Evolutionary conservation across 208 protist species (phyloP).

Genomic region (Eutreptiella sp.): DNA sequence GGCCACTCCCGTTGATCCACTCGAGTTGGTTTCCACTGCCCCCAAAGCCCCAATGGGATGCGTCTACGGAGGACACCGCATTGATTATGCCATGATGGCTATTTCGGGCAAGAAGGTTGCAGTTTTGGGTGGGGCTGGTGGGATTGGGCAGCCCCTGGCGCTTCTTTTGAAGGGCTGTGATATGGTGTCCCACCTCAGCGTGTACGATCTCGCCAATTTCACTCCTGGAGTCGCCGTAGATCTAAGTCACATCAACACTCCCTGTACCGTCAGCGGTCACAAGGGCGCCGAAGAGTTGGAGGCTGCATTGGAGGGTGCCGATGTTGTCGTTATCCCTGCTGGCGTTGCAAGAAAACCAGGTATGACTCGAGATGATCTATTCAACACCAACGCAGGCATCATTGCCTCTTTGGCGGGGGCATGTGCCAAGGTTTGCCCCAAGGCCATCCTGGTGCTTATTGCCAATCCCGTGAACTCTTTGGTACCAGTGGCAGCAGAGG

Average conservation of each 20-base stretch:
- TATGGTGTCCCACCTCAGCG: slow-evolving; percentile 54
- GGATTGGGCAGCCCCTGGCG: slow-evolving; percentile 91
- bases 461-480: slow-evolving; percentile 85
- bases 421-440: slow-evolving; percentile 56
- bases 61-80: too few relatives aligned
- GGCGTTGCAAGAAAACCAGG: slow-evolving; percentile 75
- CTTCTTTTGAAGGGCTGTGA: slow-evolving; percentile 82
- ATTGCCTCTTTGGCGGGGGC: slow-evolving; percentile 60
- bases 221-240: slow-evolving; percentile 57
- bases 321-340: slow-evolving; percentile 77
- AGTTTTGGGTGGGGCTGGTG: slow-evolving; percentile 86
- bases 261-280: slow-evolving; percentile 23
- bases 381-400: slow-evolving; percentile 66
- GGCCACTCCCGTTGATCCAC: too few relatives aligned
- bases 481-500: slow-evolving; percentile 83
- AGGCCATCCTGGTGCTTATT: slow-evolving; percentile 68
- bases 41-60: too few relatives aligned
- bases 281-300: slow-evolving; percentile 46
- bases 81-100: too few relatives aligned
- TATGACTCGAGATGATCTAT: slow-evolving; percentile 72
- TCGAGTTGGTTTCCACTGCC: too few relatives aligned
- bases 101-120: too few relatives aligned
- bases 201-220: slow-evolving; percentile 80
- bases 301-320: slow-evolving; percentile 51
- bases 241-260: slow-evolving; percentile 65